A percentile compares a stretch with the other conserved stretches of the same genome.
phyloP scores from a whole-genome alignment of 441 rosid genomes.

The Jatropha podagrica region DNA sequence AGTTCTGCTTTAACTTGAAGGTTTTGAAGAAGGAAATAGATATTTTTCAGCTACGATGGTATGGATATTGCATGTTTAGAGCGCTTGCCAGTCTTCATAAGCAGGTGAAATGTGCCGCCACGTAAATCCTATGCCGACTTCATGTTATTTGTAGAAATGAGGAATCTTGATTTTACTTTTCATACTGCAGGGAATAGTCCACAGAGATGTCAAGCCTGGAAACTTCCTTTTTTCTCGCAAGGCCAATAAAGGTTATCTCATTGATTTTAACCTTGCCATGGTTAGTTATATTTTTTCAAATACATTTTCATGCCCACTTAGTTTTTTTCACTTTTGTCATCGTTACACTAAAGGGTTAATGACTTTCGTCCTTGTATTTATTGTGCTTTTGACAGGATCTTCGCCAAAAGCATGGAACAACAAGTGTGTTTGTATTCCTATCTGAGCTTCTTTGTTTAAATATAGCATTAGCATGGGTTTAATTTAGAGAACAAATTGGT shows the following conservation, averaged over 20 bases:
- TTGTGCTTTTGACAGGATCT: constrained; percentile 61
- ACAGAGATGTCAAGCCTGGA: constrained; percentile 97
- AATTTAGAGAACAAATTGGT: background rate
- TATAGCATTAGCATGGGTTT: background rate
- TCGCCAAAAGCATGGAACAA: constrained; percentile 62
- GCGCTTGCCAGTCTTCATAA: constrained; percentile 90
- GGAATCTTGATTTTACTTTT: constrained; percentile 13
- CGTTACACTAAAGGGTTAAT: background rate
- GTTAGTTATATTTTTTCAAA: constrained; percentile 46
- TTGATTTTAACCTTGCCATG: constrained; percentile 95
- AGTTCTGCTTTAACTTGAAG: constrained; percentile 35
- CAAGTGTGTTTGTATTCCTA: constrained; percentile 43
- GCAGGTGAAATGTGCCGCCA: constrained; percentile 44
- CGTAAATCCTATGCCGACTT: constrained; percentile 15
- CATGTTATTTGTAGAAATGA: constrained; percentile 12
- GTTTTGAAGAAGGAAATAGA: constrained; percentile 73
- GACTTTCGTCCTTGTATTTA: constrained; percentile 19
- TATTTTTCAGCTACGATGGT: constrained; percentile 67
- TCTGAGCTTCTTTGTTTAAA: constrained; percentile 10
- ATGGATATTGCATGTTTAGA: constrained; percentile 86
- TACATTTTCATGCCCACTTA: background rate
- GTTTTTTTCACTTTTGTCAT: constrained; percentile 13
- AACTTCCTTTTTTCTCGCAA: constrained; percentile 90
- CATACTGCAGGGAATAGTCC: constrained; percentile 70
- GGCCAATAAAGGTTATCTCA: constrained; percentile 75